A percentile compares a stretch with the other conserved stretches of the same genome.
These are phyloP conservation scores for Mrakia blollopis DNA, from an alignment of 768 basidiomycete genomes.

Conservation along the genomic window DNA sequence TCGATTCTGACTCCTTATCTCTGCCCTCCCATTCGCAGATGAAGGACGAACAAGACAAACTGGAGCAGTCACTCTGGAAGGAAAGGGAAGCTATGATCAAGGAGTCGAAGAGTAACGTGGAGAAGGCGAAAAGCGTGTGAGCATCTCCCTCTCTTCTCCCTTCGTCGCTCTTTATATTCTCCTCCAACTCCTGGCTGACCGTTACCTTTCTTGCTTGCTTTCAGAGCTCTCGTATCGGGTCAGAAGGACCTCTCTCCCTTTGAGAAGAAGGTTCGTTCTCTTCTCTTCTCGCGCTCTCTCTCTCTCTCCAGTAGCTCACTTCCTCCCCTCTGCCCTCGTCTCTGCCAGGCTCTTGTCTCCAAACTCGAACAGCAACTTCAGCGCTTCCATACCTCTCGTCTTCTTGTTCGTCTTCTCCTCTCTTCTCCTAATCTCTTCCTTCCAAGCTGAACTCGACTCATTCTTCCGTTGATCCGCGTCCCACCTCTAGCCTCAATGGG, in stretches of 20 bases:
- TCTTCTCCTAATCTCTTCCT: background rate
- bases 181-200: background rate
- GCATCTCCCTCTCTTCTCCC: background rate
- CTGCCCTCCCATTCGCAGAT: background rate
- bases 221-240: background rate
- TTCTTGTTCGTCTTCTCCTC: background rate
- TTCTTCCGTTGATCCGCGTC: background rate
- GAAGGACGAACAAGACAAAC: background rate
- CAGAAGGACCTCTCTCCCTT: slow-evolving; percentile 5
- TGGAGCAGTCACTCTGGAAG: background rate
- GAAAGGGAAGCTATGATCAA: background rate
- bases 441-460: background rate
- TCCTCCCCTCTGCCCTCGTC: background rate
- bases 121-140: slow-evolving; percentile 13
- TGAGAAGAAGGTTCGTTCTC: background rate
- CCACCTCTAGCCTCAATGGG: background rate
- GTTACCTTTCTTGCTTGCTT: no score
- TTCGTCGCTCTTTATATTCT: background rate
- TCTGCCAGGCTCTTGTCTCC: background rate
- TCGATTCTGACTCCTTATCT: background rate
- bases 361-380: slow-evolving; percentile 10
- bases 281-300: background rate
- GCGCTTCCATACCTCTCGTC: background rate
- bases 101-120: background rate
- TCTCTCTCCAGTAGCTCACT: background rate